Base-by-base conservation (phyloP, 2,329 filamentous ascomycete genomes). In the Penicillium sp. region DNA sequence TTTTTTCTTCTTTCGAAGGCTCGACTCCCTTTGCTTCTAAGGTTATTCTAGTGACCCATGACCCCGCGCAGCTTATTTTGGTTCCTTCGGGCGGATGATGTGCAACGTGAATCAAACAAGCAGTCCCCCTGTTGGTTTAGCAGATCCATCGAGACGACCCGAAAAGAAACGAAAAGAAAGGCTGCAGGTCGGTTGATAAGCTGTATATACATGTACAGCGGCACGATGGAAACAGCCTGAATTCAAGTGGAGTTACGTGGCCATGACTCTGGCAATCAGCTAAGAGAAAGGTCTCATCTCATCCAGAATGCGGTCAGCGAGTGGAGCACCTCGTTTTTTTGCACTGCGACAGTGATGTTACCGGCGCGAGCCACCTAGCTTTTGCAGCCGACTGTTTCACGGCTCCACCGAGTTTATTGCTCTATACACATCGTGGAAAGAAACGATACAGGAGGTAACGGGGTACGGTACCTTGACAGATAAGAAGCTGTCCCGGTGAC, bases 401-500 rank as follows among this genome's bases (percentile, higher is more conserved):
- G 46, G 46, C 48, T 49, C 48, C 51, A 51, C 51, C 41, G n/a
- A 46, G 38, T 39, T 47, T 44, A 44, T 30, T 44, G 30, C 35
- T 16, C 13, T 20, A 16, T 49, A 38, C 33, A 39, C 11, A 10
- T n/a, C 7, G 3, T 42, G 36, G 2, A 28, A 41, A 41, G 14
- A 40, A 9, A 25, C 22, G 22, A 16, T 36, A 36, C 33, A 39
- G 11, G 4, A 41, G 25, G 30, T 45, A 46, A 44, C 42, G 44
- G 43, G 36, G 31, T 49, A 49, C 42, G 35, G 42, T 55, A 55
- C 45, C 47, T 51, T 43, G 50, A 58, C 57, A 50, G 53, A 47
- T 31, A 41, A 39, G 24, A 41, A 38, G 47, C 51, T 25, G 39
- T 57, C 45, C 57, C 65, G 64, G 63, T 66, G 63, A 66, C 61